Evolutionary conservation across 2,329 filamentous ascomycete genomes (phyloP).

Genomic region (Xylariales sp.): DNA sequence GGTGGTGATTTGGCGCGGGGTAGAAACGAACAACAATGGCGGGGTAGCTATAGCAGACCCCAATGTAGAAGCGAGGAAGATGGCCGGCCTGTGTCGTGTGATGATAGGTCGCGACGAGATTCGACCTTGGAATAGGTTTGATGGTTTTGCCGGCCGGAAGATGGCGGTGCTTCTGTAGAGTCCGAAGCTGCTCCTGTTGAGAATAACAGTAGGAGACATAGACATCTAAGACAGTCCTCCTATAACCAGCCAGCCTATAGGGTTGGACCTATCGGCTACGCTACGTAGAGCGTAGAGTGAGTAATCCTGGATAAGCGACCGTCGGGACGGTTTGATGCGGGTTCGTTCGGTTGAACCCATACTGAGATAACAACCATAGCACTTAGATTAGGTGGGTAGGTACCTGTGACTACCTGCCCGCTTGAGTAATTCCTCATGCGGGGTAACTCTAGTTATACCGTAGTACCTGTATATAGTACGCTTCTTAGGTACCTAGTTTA

Average conservation of each 20-base stretch:
- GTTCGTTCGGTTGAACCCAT: constrained; percentile 17
- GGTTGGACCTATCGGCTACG: background rate
- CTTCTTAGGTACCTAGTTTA: background rate
- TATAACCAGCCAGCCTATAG: background rate
- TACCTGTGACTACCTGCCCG: constrained; percentile 17
- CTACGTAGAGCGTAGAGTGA: background rate
- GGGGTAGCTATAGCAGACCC: constrained; percentile 41
- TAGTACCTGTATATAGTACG: background rate
- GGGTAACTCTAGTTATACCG: background rate
- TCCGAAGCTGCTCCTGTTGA: constrained; percentile 15
- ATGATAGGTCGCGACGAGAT: constrained; percentile 6
- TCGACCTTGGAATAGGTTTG: background rate
- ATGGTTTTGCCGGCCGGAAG: constrained; percentile 1
- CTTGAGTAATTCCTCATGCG: constrained; percentile 23
- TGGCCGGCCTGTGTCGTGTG: constrained; percentile 1
- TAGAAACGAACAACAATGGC: constrained; percentile 23
- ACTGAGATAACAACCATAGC: background rate
- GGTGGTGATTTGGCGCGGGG: constrained; percentile 35
- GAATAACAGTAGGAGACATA: constrained; percentile 20
- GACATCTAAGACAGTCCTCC: constrained; percentile 11
- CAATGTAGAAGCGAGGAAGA: background rate
- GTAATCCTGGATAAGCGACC: background rate
- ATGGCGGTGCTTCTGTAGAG: constrained; percentile 10
- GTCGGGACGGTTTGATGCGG: constrained; percentile 30
- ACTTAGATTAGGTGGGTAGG: constrained; percentile 8